These are phyloP conservation scores for Coffea eugenioides DNA, from an alignment of 257 asterid genomes.

Conservation along the genomic window DNA sequence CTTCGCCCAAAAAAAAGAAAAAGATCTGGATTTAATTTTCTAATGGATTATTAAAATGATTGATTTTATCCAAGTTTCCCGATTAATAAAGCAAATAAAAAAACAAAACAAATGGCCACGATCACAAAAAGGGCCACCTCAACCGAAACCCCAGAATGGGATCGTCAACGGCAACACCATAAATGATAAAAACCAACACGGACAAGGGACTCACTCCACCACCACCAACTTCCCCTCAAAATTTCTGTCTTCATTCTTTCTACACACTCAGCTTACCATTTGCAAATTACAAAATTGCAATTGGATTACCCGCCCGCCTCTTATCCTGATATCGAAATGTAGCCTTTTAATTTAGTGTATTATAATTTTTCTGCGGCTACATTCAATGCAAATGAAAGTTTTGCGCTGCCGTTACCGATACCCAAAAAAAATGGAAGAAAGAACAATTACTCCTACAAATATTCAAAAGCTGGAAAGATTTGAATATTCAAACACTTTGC, in stretches of 20 bases:
- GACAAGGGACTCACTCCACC: no score
- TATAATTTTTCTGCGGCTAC: not conserved
- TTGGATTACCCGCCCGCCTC: slow-evolving; percentile 14
- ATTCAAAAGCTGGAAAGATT: not conserved
- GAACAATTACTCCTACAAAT: not conserved
- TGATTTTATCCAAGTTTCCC: not conserved
- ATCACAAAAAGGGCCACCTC: slow-evolving; percentile 7
- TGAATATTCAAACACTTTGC: slow-evolving; percentile 9
- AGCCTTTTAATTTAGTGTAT: not conserved
- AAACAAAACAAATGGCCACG: slow-evolving; percentile 14
- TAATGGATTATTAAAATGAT: no score
- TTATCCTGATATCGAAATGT: not conserved
- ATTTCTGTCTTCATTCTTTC: not conserved
- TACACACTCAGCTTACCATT: not conserved
- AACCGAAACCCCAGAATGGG: not conserved
- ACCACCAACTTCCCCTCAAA: not conserved
- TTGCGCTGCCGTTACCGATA: slow-evolving; percentile 18
- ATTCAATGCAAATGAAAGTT: slow-evolving; percentile 17
- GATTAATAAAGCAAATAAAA: not conserved
- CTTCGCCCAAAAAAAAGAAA: no score
- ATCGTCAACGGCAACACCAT: not conserved
- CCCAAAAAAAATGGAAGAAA: not conserved
- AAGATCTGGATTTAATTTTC: no score
- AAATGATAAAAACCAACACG: not conserved
- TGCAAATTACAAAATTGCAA: not conserved